Percentiles rank a stretch among this genome's conserved stretches.
These are phyloP conservation scores for Cladosporium sp. DNA, from an alignment of 2,329 filamentous ascomycete species.

Conservation along the genomic window DNA sequence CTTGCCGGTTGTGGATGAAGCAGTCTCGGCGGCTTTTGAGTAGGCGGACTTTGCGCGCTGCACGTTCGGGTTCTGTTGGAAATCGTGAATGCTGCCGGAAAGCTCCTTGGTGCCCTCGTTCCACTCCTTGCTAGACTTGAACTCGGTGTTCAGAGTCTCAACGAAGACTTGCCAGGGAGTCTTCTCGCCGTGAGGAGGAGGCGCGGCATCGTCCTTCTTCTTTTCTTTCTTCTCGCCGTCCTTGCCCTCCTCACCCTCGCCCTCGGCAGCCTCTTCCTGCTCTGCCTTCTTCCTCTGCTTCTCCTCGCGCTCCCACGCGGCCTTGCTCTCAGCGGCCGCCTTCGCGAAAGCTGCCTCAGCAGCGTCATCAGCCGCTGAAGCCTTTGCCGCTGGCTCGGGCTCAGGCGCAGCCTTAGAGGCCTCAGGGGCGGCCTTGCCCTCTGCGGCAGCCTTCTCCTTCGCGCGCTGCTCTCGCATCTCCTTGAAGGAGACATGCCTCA, in stretches of 20 bases:
- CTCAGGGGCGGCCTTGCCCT: conserved; percentile 40
- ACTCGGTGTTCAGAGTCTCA: conserved; percentile 90
- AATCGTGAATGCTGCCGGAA: conserved; percentile 82
- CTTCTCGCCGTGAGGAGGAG: conserved; percentile 97
- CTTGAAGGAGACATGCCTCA: conserved; percentile 47
- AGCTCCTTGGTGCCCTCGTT: conserved; percentile 97
- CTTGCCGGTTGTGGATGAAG: conserved; percentile 73
- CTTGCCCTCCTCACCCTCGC: conserved; percentile 46
- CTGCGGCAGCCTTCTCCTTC: conserved; percentile 36
- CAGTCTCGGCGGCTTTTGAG: conserved; percentile 79
- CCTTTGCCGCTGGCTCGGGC: conserved; percentile 24
- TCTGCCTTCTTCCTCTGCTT: conserved; percentile 31
- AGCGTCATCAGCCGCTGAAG: conserved; percentile 30
- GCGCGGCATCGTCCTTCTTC: conserved; percentile 71
- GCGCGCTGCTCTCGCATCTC: conserved; percentile 39
- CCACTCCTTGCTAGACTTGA: conserved; percentile 98
- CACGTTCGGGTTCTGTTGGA: conserved; percentile 89
- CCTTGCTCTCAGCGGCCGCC: conserved; percentile 38
- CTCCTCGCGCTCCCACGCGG: conserved; percentile 48
- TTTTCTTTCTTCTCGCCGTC: conserved; percentile 54
- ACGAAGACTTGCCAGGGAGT: conserved; percentile 98
- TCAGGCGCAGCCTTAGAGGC: conserved; percentile 37
- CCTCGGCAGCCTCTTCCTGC: conserved; percentile 43
- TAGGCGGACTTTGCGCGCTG: conserved; percentile 84
- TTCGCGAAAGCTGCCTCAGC: conserved; percentile 39